Conservation (phyloP, 371 early-diverging fungal genomes). For the Mucor piriformis region DNA sequence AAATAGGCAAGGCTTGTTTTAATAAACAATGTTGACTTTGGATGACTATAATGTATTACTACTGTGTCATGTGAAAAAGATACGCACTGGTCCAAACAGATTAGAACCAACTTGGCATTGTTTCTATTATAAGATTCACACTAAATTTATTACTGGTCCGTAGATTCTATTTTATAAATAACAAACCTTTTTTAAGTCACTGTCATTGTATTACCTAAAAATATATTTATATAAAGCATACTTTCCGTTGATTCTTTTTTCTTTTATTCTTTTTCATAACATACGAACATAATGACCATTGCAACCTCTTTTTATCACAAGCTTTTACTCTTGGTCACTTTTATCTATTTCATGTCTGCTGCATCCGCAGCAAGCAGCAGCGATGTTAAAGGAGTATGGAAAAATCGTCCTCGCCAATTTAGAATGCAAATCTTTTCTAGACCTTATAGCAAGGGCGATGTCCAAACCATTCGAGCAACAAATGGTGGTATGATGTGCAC, state of each 20-base stretch:
- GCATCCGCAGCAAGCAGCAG: neutral
- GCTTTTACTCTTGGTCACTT: neutral
- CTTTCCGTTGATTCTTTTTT: neutral
- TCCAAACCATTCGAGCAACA: slow-evolving; percentile 17
- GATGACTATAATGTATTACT: no score
- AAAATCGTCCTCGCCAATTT: slow-evolving; percentile 30
- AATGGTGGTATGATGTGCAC: slow-evolving; percentile 20
- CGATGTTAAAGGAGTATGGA: slow-evolving; percentile 15
- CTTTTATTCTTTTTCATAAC: neutral
- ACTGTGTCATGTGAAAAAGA: neutral
- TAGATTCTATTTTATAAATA: neutral
- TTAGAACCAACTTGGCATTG: neutral
- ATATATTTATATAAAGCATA: neutral
- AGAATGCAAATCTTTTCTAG: slow-evolving; percentile 30
- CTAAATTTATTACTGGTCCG: neutral
- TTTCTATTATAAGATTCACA: neutral
- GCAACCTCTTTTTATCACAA: neutral
- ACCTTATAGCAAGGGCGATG: slow-evolving; percentile 24
- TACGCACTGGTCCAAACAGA: neutral
- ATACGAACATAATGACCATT: neutral
- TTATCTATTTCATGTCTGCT: neutral
- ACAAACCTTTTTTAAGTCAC: neutral
- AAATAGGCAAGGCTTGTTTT: no score
- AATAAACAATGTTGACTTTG: no score
- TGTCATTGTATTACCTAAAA: slow-evolving; percentile 1